A percentile compares a stretch with the other conserved stretches of the same genome.
Conservation (phyloP, 1,139 yeast genomes). For the Taphrina betulina region DNA sequence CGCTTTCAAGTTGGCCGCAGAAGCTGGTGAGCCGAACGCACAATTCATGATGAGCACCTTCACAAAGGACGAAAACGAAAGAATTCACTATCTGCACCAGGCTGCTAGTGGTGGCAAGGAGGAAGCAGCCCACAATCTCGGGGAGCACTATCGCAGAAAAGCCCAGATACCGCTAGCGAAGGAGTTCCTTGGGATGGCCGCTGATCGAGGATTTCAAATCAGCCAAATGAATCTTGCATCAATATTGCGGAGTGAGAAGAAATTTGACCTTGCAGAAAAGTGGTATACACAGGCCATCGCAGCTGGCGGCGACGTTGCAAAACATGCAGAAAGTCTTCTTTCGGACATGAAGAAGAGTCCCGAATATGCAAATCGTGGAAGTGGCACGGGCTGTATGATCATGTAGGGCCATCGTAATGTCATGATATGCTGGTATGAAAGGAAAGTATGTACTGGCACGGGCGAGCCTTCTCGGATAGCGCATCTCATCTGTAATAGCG, state of each 20-base stretch:
- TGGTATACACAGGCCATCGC: constrained; percentile 24
- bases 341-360: constrained; percentile 5
- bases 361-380: neutral
- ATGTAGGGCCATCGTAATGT: too few species aligned
- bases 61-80: constrained; percentile 8
- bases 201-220: constrained; percentile 15
- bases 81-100: neutral
- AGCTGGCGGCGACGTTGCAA: constrained; percentile 26
- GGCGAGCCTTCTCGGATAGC: too few species aligned
- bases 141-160: constrained; percentile 16
- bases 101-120: constrained; percentile 27
- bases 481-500: too few species aligned
- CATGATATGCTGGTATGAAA: neutral
- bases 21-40: constrained; percentile 16
- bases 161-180: constrained; percentile 23
- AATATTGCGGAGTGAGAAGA: constrained; percentile 8
- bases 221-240: constrained; percentile 31
- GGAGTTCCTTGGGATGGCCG: constrained; percentile 30
- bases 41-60: constrained; percentile 7
- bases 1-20: constrained; percentile 19
- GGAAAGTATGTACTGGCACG: too few species aligned
- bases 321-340: constrained; percentile 18
- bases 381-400: constrained; percentile 1
- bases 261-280: constrained; percentile 18
- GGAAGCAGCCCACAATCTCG: constrained; percentile 33